phyloP scores from a whole-genome alignment of 2,329 filamentous ascomycete genomes.

The Setomelanomma holmii region DNA sequence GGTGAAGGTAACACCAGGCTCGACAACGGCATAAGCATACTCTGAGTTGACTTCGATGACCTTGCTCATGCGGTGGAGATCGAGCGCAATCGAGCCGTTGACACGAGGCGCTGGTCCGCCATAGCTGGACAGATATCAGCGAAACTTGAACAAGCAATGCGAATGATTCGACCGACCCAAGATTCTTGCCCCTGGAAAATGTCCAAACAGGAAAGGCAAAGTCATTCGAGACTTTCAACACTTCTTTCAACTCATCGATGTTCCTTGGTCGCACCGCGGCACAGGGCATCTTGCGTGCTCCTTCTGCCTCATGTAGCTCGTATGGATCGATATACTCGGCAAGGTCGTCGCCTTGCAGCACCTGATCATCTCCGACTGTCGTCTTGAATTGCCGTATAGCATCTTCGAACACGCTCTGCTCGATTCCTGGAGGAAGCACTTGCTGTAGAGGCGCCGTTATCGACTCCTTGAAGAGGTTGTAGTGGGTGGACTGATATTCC shows the following conservation, averaged over 20 bases:
- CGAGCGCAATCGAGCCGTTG: conserved; percentile 44
- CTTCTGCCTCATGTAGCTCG: conserved; percentile 52
- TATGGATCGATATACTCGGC: conserved; percentile 58
- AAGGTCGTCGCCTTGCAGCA: conserved; percentile 49
- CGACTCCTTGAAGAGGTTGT: conserved; percentile 51
- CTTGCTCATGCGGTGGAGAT: conserved; percentile 52
- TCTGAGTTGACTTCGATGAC: conserved; percentile 55
- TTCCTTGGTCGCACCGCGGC: conserved; percentile 51
- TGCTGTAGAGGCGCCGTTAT: conserved; percentile 46
- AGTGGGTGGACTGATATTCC: conserved; percentile 53
- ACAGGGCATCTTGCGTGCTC: conserved; percentile 51
- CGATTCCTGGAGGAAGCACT: conserved; percentile 52
- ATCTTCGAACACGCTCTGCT: conserved; percentile 45
- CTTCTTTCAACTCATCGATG: conserved; percentile 27
- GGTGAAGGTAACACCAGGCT: conserved; percentile 41
- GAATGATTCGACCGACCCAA: conserved; percentile 37
- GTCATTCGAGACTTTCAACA: conserved; percentile 34
- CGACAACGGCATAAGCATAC: conserved; percentile 55
- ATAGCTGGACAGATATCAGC: conserved; percentile 22
- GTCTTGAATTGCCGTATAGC: conserved; percentile 47
- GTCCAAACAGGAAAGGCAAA: conserved; percentile 41
- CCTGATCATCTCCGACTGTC: conserved; percentile 49
- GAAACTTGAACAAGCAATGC: background rate
- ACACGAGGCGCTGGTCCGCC: conserved; percentile 44
- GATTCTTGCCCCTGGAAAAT: conserved; percentile 43